Evolutionary conservation across 176 grass and related monocot species (phyloP).

Genomic region (Lolium multiflorum): DNA sequence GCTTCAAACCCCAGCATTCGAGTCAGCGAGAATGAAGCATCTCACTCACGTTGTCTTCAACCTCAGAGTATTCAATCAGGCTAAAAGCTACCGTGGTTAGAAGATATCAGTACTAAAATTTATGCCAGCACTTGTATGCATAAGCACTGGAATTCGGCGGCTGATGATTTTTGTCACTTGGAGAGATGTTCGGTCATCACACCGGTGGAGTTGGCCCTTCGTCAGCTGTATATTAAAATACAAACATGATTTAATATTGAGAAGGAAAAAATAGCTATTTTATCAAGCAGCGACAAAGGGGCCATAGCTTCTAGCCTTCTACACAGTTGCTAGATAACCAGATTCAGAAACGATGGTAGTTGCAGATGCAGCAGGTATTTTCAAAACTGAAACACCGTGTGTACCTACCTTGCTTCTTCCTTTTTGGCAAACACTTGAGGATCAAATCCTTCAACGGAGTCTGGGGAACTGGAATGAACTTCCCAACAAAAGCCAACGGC

Average conservation of each 20-base stretch:
- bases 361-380: neutral
- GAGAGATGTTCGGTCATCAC: conserved; percentile 39
- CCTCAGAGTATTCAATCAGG: conserved; percentile 32
- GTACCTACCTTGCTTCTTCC: conserved; percentile 48
- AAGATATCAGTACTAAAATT: conserved; percentile 38
- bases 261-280: neutral
- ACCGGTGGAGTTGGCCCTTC: conserved; percentile 4
- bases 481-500: conserved; percentile 80
- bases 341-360: neutral
- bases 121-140: conserved; percentile 39
- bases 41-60: neutral
- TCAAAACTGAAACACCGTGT: conserved; percentile 40
- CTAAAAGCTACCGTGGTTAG: conserved; percentile 46
- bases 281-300: neutral
- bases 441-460: conserved; percentile 55
- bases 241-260: neutral
- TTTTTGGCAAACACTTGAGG: conserved; percentile 40
- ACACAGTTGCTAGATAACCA: neutral
- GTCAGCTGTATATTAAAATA: neutral
- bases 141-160: conserved; percentile 21
- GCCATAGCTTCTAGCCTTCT: conserved; percentile 12
- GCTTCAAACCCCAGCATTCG: conserved; percentile 14
- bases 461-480: conserved; percentile 78
- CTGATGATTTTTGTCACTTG: conserved; percentile 17
- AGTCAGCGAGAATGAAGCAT: conserved; percentile 24